Conservation (phyloP, 306 rosid genomes). For the Vachellia pachyceras region DNA sequence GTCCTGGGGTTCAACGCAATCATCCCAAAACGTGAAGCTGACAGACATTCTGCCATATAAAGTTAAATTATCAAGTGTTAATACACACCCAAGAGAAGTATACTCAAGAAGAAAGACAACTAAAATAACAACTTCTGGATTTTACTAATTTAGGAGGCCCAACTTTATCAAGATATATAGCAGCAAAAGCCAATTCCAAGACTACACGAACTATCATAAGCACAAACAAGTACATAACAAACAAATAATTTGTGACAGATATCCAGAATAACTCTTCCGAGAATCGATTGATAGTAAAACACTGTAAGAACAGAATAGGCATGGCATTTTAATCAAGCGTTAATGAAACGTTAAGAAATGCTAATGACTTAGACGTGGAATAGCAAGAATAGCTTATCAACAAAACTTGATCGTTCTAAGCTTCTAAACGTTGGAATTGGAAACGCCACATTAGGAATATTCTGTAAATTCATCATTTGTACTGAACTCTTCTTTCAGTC, state of each 20-base stretch:
- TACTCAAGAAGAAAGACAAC: not conserved
- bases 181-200: not conserved
- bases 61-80: conserved; percentile 21
- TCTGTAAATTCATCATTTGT: conserved; percentile 11
- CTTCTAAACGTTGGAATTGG: conserved; percentile 3
- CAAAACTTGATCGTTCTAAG: not conserved
- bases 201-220: conserved; percentile 8
- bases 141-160: conserved; percentile 1
- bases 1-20: conserved; percentile 69
- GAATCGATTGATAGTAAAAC: not conserved
- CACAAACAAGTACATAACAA: conserved; percentile 17
- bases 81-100: conserved; percentile 2
- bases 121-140: not conserved
- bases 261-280: not conserved
- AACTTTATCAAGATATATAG: conserved; percentile 4
- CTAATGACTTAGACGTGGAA: not conserved
- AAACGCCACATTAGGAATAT: not conserved
- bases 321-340: not conserved
- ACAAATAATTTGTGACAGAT: not conserved
- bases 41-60: conserved; percentile 56
- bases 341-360: not conserved
- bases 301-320: not conserved
- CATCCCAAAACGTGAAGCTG: conserved; percentile 76
- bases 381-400: not conserved
- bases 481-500: not conserved